Evolutionary conservation across 345 rosid species (phyloP), one percentile per base, ranked within the genome.

Genomic region (Boechera stricta): DNA sequence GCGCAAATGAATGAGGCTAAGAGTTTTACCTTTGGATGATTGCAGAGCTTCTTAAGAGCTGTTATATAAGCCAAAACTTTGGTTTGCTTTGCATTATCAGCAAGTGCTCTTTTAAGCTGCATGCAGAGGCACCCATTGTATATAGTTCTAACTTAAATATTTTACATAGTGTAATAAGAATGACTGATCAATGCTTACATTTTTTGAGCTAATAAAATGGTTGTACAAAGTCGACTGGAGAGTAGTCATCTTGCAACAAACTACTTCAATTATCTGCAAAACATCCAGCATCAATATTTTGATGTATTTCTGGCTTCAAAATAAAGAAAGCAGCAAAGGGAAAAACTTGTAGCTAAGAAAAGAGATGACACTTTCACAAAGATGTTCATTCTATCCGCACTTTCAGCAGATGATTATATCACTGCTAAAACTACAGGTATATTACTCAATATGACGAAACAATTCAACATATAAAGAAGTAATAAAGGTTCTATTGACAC

Each of bases 11-110:
- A 72, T 47, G 21, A 59, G 26, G 36, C 42, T 36, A 16, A n/a
- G 63, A 73, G 32, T 39, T 61, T 52, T 76, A 95, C 99, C 97
- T 95, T 95, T 56, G 99, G 99, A 86, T 95, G 99, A 80, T 95
- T 95, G 87, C 99, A 92, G 72, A 95, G 96, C 91, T 95, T 95
- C 87, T 95, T 95, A 56, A 95, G 99, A 79, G 97, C 98, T 64
- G 99, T 95, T 67, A 95, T 92, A 82, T 90, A 92, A 64, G 98
- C 99, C 86, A 95, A 85, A 64, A 95, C 94, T 87, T 86, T 92
- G n/a, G 97, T 86, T 75, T 88, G 86, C 80, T 92, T 95, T 80
- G 83, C 70, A 78, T 91, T 96, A 70, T 90, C 98, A 32, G 86
- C 81, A 49, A 95, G 87, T 67, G 89, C 98, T 67, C 80, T 84